Evolutionary conservation across 106 monocot species (phyloP).

Genomic region (Dioscorea dumetorum): DNA sequence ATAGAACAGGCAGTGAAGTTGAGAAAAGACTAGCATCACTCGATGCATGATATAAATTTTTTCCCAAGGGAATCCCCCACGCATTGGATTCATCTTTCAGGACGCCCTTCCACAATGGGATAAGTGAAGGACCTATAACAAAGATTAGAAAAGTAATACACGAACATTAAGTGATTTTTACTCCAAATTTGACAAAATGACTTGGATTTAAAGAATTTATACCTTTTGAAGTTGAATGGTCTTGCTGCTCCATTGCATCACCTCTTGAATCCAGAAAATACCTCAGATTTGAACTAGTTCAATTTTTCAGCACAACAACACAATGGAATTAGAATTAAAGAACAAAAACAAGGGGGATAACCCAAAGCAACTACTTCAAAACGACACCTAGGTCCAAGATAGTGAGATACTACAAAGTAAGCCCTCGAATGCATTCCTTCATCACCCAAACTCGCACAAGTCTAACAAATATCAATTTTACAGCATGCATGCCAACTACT

Average conservation of each 20-base stretch:
- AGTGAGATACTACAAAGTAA: too few relatives aligned
- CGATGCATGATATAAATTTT: slow-evolving; percentile 30
- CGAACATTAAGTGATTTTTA: neutral
- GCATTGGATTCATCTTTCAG: slow-evolving; percentile 24
- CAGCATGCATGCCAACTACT: too few relatives aligned
- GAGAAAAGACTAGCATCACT: slow-evolving; percentile 75
- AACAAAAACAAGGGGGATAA: too few relatives aligned
- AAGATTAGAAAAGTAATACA: neutral
- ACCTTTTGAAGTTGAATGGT: neutral
- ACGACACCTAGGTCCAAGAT: too few relatives aligned
- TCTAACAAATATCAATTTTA: too few relatives aligned
- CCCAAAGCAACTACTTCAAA: too few relatives aligned
- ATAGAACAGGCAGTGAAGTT: slow-evolving; percentile 79
- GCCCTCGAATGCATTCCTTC: too few relatives aligned
- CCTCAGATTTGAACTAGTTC: neutral
- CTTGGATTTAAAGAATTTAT: neutral
- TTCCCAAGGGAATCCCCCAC: slow-evolving; percentile 38
- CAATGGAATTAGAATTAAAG: neutral
- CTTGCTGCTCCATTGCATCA: slow-evolving; percentile 19
- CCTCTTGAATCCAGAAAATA: neutral
- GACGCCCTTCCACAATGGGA: slow-evolving; percentile 10
- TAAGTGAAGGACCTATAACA: slow-evolving; percentile 7
- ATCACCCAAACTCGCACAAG: neutral
- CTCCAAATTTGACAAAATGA: neutral
- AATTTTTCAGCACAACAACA: neutral